phyloP scores from a whole-genome alignment of 1,284 basidiomycete genomes.

The Sporisorium graminicola region DNA sequence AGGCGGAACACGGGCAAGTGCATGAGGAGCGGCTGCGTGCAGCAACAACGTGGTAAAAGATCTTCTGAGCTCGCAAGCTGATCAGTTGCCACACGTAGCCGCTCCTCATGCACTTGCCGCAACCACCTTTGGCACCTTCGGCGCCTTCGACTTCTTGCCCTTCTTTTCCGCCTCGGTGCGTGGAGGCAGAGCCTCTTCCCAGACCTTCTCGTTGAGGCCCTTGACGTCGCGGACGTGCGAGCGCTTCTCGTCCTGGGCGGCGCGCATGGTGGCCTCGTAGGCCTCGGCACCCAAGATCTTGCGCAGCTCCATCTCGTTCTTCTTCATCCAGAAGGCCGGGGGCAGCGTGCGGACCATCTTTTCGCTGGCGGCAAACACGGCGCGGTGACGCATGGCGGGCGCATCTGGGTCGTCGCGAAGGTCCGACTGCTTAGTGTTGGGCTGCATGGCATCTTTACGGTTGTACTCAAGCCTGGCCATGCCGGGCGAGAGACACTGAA shows the following conservation, averaged over 20 bases:
- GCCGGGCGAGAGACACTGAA: slow-evolving; percentile 62
- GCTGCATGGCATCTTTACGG: slow-evolving; percentile 64
- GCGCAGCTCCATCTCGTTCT: slow-evolving; percentile 59
- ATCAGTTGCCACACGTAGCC: slow-evolving; percentile 54
- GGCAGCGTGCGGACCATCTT: slow-evolving; percentile 60
- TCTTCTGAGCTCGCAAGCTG: slow-evolving; percentile 1
- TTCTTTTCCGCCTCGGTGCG: slow-evolving; percentile 50
- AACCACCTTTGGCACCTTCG: slow-evolving; percentile 40
- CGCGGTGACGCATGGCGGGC: slow-evolving; percentile 61
- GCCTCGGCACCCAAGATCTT: slow-evolving; percentile 61
- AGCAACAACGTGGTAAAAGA: slow-evolving; percentile 34
- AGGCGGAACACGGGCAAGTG: slow-evolving; percentile 34
- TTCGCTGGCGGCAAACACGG: slow-evolving; percentile 61
- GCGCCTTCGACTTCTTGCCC: slow-evolving; percentile 53
- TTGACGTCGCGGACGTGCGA: slow-evolving; percentile 58
- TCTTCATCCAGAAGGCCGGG: slow-evolving; percentile 65
- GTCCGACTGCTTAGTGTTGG: slow-evolving; percentile 61
- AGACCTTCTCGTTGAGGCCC: slow-evolving; percentile 63
- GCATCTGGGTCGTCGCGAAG: slow-evolving; percentile 59
- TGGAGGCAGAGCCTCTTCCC: slow-evolving; percentile 61
- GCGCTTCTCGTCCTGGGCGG: slow-evolving; percentile 49
- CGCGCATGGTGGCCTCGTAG: slow-evolving; percentile 58
- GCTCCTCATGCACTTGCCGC: slow-evolving; percentile 54
- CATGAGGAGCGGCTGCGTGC: slow-evolving; percentile 54
- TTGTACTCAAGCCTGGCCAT: slow-evolving; percentile 58